Conservation (phyloP, 2,329 filamentous ascomycete species). For the Colletotrichum tropicicola region DNA sequence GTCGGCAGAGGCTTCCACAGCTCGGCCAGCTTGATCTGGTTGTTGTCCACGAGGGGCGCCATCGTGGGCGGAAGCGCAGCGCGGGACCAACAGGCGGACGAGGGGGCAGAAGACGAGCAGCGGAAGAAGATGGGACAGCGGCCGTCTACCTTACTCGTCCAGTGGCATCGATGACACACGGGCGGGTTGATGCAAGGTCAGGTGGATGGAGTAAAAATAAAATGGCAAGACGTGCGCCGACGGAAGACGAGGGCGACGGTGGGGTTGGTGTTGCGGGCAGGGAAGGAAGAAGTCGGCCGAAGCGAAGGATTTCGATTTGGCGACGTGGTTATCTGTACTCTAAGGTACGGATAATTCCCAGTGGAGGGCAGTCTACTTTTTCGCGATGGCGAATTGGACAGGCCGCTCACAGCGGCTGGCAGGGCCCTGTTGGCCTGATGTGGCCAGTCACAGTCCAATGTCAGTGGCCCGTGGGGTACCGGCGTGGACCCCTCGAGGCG, state of each 20-base stretch:
- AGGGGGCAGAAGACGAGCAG: background rate
- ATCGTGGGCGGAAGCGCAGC: constrained; percentile 48
- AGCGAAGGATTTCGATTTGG: constrained; percentile 13
- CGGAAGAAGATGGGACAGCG: background rate
- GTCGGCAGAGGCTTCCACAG: constrained; percentile 87
- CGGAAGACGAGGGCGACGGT: background rate
- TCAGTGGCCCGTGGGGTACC: constrained; percentile 9
- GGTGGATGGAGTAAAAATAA: background rate
- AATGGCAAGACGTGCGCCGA: background rate
- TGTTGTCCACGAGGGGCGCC: constrained; percentile 88
- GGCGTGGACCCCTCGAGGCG: too few relatives aligned
- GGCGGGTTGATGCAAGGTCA: background rate
- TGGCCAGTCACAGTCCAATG: background rate
- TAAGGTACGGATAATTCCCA: too few relatives aligned
- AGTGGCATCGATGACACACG: background rate
- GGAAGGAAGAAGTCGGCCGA: background rate
- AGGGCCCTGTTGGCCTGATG: background rate
- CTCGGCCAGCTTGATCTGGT: constrained; percentile 87
- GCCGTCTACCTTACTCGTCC: background rate
- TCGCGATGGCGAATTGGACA: constrained; percentile 28
- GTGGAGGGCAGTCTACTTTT: too few relatives aligned
- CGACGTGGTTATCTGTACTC: constrained; percentile 24
- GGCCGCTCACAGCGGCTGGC: background rate
- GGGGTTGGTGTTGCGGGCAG: background rate
- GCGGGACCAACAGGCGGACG: background rate